A percentile compares a stretch with the other conserved stretches of the same genome.
phyloP scores from a whole-genome alignment of 2,329 filamentous ascomycete species.

The Colletotrichum scovillei region DNA sequence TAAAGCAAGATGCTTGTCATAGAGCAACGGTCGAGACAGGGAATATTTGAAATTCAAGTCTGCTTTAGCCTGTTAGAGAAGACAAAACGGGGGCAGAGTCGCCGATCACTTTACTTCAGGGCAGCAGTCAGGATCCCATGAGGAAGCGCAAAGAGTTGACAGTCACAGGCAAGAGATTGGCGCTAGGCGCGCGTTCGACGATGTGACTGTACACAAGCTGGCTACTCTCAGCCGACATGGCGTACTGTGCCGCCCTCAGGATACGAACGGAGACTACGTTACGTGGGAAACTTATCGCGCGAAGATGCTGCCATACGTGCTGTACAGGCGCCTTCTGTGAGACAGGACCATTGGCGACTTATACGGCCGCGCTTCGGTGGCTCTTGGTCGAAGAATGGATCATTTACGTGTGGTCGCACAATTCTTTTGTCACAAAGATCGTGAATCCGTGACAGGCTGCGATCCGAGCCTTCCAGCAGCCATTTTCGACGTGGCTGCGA shows the following conservation, averaged over 20 bases:
- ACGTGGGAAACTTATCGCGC: not conserved
- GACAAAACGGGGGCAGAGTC: not conserved
- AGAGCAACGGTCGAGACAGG: not conserved
- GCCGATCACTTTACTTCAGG: not conserved
- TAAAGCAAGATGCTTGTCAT: not conserved
- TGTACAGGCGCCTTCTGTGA: not conserved
- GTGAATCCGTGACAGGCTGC: not conserved
- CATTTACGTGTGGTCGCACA: conserved; percentile 2
- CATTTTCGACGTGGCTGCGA: not conserved
- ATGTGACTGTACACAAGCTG: not conserved
- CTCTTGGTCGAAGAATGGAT: not conserved
- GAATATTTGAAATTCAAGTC: not conserved
- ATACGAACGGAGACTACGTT: conserved; percentile 1
- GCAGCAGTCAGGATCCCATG: too few relatives aligned
- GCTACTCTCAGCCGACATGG: not conserved
- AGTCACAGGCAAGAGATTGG: not conserved
- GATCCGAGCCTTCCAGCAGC: not conserved
- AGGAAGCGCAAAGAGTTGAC: not conserved
- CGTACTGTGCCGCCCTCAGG: not conserved
- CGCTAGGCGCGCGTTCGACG: not conserved
- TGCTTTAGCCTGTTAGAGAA: not conserved
- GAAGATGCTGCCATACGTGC: not conserved
- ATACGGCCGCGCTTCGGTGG: not conserved
- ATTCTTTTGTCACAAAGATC: not conserved
- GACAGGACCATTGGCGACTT: not conserved